These are phyloP conservation scores for Emmonsiellopsis sp. DNA, from an alignment of 2,329 filamentous ascomycete genomes.

Conservation along the genomic window DNA sequence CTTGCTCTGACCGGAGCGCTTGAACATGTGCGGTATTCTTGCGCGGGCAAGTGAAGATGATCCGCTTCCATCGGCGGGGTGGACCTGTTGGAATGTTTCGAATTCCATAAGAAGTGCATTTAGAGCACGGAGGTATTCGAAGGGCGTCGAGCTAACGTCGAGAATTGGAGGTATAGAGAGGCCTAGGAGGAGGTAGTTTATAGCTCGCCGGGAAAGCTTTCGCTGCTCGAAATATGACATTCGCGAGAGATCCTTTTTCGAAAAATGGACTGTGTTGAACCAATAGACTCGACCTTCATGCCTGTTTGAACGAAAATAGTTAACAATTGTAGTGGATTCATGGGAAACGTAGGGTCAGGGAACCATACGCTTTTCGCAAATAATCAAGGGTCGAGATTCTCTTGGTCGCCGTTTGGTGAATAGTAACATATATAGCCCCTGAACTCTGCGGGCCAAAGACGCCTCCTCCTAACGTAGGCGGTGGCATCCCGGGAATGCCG, in stretches of 20 bases:
- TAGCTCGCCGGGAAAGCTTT: conserved; percentile 80
- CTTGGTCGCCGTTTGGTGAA: conserved; percentile 82
- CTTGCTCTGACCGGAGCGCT: conserved; percentile 52
- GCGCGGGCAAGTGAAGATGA: conserved; percentile 64
- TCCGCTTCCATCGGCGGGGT: conserved; percentile 64
- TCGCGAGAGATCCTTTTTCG: conserved; percentile 65
- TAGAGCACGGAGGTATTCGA: conserved; percentile 79
- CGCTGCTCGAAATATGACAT: conserved; percentile 79
- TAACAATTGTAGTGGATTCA: not conserved
- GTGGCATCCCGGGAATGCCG: conserved; percentile 17
- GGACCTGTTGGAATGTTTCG: conserved; percentile 82
- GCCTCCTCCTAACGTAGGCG: conserved; percentile 23
- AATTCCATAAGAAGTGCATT: conserved; percentile 84
- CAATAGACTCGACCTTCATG: conserved; percentile 93
- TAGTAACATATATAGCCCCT: conserved; percentile 51
- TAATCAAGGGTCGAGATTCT: conserved; percentile 92
- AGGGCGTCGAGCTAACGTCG: conserved; percentile 70
- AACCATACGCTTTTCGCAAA: conserved; percentile 72
- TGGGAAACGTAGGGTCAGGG: not conserved
- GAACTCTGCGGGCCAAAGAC: conserved; percentile 40
- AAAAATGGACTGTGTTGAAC: conserved; percentile 96
- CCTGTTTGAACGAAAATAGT: conserved; percentile 35
- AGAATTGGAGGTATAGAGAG: conserved; percentile 82
- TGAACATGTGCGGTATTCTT: conserved; percentile 75
- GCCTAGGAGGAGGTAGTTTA: conserved; percentile 86